Percentiles rank a stretch among this genome's conserved stretches.
Conservation (phyloP, 345 rosid species). For the Aquilaria sinensis region DNA sequence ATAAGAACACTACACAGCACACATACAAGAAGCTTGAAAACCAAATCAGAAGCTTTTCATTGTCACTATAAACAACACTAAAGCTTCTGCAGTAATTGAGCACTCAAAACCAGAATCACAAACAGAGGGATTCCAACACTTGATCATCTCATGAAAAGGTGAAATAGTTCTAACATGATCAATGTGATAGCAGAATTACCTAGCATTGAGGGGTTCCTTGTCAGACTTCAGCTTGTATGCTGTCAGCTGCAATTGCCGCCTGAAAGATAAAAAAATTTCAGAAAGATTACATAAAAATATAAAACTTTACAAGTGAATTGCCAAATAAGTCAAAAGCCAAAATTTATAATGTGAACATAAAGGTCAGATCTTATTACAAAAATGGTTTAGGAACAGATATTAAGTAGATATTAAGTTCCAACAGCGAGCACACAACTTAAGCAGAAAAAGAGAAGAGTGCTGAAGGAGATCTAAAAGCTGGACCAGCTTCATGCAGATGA, state of each 20-base stretch:
- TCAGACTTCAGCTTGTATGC: constrained; percentile 94
- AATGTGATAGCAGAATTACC: constrained; percentile 38
- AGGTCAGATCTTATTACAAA: too few relatives aligned
- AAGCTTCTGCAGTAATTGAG: not conserved
- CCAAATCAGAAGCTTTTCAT: constrained; percentile 1
- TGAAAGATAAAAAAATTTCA: constrained; percentile 27
- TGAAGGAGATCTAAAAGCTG: not conserved
- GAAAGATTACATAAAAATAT: not conserved
- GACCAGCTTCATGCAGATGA: not conserved
- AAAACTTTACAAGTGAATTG: too few relatives aligned
- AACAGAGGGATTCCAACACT: too few relatives aligned
- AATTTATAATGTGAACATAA: too few relatives aligned
- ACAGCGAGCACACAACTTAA: not conserved
- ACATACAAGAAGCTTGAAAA: not conserved
- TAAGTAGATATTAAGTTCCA: too few relatives aligned
- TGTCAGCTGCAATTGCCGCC: constrained; percentile 62
- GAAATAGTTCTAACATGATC: too few relatives aligned
- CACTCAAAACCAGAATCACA: not conserved
- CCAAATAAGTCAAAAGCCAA: too few relatives aligned
- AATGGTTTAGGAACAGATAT: too few relatives aligned
- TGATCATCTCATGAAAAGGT: too few relatives aligned
- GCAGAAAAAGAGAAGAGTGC: not conserved
- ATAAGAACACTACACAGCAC: not conserved
- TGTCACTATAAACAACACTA: not conserved
- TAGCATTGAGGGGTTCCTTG: constrained; percentile 74